A percentile compares a stretch with the other conserved stretches of the same genome.
These are phyloP conservation scores for Xylaria sp. DNA, from an alignment of 2,329 filamentous ascomycete genomes.

Conservation along the genomic window DNA sequence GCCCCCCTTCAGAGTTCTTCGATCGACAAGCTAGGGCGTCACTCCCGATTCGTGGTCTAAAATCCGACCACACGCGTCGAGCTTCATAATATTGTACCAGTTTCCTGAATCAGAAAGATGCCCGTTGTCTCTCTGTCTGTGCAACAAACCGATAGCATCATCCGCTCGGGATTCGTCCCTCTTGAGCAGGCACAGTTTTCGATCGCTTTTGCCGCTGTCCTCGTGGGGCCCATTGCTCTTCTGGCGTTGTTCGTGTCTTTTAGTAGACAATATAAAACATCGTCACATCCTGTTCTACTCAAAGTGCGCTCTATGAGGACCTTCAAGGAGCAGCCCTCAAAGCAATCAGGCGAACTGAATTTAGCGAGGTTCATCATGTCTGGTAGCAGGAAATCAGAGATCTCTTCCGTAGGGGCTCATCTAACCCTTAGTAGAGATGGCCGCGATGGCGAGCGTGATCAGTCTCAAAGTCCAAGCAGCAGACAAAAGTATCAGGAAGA, in stretches of 20 bases:
- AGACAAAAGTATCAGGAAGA: slow-evolving; percentile 33
- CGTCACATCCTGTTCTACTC: slow-evolving; percentile 25
- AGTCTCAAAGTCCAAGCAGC: slow-evolving; percentile 34
- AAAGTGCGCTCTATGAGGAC: slow-evolving; percentile 29
- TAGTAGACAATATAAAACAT: slow-evolving; percentile 43
- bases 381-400: slow-evolving; percentile 40
- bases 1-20: slow-evolving; percentile 40
- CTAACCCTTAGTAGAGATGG: slow-evolving; percentile 21
- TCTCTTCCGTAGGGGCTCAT: slow-evolving; percentile 29
- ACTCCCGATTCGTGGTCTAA: slow-evolving; percentile 41
- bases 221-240: slow-evolving; percentile 42
- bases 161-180: slow-evolving; percentile 46
- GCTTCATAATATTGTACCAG: slow-evolving; percentile 40
- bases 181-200: slow-evolving; percentile 46
- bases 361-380: slow-evolving; percentile 46
- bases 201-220: slow-evolving; percentile 37
- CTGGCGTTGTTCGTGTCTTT: slow-evolving; percentile 39
- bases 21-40: slow-evolving; percentile 46
- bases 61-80: slow-evolving; percentile 43
- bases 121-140: slow-evolving; percentile 52
- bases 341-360: slow-evolving; percentile 51
- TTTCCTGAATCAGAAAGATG: slow-evolving; percentile 55
- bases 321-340: slow-evolving; percentile 37
- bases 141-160: slow-evolving; percentile 47
- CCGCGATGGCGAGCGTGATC: slow-evolving; percentile 19